Conservation (phyloP, 129 eudicot genomes). For the Solidago caesia region DNA sequence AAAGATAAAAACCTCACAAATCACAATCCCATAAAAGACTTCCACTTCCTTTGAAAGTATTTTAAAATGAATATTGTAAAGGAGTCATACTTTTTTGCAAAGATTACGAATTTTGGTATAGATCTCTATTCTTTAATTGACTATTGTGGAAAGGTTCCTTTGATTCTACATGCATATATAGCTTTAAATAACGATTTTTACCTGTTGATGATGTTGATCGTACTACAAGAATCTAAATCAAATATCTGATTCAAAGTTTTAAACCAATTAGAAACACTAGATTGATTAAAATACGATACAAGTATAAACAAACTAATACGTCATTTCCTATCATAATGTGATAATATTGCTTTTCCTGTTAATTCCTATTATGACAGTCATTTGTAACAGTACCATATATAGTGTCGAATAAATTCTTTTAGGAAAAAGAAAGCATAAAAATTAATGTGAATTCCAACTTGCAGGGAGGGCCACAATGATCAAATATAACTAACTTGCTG, state of each 20-base stretch:
- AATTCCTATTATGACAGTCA: not conserved
- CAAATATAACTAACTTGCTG: no score
- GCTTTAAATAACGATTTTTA: conserved; percentile 4
- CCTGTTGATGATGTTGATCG: conserved; percentile 17
- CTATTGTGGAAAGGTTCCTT: not conserved
- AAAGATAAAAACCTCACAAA: not conserved
- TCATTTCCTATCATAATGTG: not conserved
- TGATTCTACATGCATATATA: conserved; percentile 20
- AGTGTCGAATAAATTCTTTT: not conserved
- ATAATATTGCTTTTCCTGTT: not conserved
- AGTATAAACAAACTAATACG: not conserved
- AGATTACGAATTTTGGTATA: conserved; percentile 20
- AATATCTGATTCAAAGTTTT: conserved; percentile 14
- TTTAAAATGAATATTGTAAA: conserved; percentile 1
- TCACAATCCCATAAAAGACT: not conserved
- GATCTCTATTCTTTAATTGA: conserved; percentile 21
- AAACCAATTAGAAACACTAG: conserved; percentile 12
- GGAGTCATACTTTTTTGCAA: conserved; percentile 27
- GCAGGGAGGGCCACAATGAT: conserved; percentile 14
- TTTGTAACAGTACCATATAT: not conserved
- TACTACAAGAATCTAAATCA: conserved; percentile 7
- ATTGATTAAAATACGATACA: not conserved
- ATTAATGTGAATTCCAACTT: conserved; percentile 6
- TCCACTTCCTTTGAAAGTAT: no score
- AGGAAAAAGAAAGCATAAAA: not conserved